Percentiles rank a stretch among this genome's conserved stretches.
These are phyloP conservation scores for Macrophomina pseudophaseolina DNA, from an alignment of 2,329 filamentous ascomycete species.

Conservation along the genomic window DNA sequence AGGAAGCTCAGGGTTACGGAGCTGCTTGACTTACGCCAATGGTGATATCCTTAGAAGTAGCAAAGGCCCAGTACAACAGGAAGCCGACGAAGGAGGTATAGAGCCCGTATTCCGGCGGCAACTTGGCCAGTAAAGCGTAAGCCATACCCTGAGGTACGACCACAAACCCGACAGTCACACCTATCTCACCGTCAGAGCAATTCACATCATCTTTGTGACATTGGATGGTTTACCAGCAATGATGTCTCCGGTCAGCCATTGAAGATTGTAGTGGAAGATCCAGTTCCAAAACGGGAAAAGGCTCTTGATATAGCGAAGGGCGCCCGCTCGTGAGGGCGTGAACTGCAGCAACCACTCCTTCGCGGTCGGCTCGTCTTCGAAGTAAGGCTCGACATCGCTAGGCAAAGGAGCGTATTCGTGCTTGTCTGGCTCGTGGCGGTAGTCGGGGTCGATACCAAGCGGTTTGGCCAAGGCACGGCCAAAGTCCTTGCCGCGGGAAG, in stretches of 20 bases:
- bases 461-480: constrained; percentile 17
- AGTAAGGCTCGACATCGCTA: constrained; percentile 31
- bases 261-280: constrained; percentile 38
- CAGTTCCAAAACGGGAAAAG: constrained; percentile 39
- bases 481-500: constrained; percentile 5
- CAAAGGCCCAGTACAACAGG: constrained; percentile 93
- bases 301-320: constrained; percentile 34
- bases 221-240: constrained; percentile 36
- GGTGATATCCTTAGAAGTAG: constrained; percentile 96
- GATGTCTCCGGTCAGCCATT: constrained; percentile 39
- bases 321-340: constrained; percentile 34
- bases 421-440: constrained; percentile 10
- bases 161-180: constrained; percentile 70
- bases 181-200: constrained; percentile 24
- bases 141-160: constrained; percentile 96
- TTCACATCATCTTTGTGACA: no score
- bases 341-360: constrained; percentile 37
- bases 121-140: constrained; percentile 80
- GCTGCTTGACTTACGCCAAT: constrained; percentile 71
- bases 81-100: constrained; percentile 97
- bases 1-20: background rate
- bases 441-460: constrained; percentile 18
- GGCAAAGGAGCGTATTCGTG: background rate
- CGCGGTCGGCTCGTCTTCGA: constrained; percentile 39
- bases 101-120: constrained; percentile 79